Evolutionary conservation across 2,329 filamentous ascomycete species (phyloP).

Genomic region (Colletotrichum lentis): DNA sequence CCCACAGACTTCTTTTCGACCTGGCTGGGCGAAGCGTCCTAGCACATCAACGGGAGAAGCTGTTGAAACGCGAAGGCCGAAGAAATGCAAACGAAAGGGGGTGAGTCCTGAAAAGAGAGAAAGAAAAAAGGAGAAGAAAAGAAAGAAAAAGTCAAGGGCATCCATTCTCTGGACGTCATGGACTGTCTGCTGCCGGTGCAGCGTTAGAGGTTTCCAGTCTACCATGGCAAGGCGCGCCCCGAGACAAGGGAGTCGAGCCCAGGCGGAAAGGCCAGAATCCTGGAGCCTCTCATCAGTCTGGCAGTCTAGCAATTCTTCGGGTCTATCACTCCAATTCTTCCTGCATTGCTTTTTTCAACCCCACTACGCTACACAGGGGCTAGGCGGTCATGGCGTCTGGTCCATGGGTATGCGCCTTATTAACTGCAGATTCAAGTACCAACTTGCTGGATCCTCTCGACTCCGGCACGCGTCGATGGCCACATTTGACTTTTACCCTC

Average conservation of each 20-base stretch:
- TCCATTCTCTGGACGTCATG: conserved; percentile 4
- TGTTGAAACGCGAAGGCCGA: background rate
- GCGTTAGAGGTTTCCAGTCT: conserved; percentile 22
- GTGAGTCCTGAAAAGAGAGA: too few relatives aligned
- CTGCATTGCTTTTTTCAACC: conserved; percentile 23
- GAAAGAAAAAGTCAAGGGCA: background rate
- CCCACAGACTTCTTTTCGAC: background rate
- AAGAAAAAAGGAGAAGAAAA: too few relatives aligned
- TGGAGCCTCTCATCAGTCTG: background rate
- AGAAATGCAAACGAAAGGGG: too few relatives aligned
- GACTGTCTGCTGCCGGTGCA: conserved; percentile 5
- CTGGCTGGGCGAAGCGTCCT: background rate
- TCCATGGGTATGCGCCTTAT: conserved; percentile 15
- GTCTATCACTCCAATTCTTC: too few relatives aligned
- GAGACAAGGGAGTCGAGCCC: conserved; percentile 13
- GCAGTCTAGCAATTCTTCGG: conserved; percentile 20
- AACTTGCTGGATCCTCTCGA: background rate
- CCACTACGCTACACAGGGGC: background rate
- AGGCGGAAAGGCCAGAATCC: conserved; percentile 18
- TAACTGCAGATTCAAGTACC: conserved; percentile 19
- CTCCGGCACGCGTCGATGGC: background rate
- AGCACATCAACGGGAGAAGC: background rate
- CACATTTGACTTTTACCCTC: background rate
- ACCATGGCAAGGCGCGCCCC: conserved; percentile 26
- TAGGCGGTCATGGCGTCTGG: conserved; percentile 14